Conservation (phyloP, 2,329 filamentous ascomycete species). For the Lachnellula subtilissima region DNA sequence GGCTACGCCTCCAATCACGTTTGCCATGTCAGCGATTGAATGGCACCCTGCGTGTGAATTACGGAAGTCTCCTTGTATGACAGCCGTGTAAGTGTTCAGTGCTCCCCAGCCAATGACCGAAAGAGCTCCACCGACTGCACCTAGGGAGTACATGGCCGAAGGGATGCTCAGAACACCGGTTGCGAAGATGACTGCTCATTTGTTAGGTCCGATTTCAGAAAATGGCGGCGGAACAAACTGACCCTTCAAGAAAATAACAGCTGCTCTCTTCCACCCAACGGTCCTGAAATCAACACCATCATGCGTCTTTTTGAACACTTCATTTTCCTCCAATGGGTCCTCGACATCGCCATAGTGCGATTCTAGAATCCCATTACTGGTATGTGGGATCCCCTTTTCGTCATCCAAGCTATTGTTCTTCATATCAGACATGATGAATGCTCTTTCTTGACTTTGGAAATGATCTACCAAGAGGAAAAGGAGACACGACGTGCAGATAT, state of each 20-base stretch:
- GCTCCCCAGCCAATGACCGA: slow-evolving; percentile 38
- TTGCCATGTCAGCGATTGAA: slow-evolving; percentile 53
- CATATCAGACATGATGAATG: slow-evolving; percentile 15
- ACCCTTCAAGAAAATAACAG: slow-evolving; percentile 43
- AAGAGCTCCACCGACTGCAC: slow-evolving; percentile 39
- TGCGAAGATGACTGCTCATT: slow-evolving; percentile 32
- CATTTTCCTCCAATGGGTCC: slow-evolving; percentile 27
- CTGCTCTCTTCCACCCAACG: slow-evolving; percentile 44
- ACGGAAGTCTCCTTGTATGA: slow-evolving; percentile 48
- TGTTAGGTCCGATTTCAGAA: not conserved
- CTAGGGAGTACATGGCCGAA: slow-evolving; percentile 38
- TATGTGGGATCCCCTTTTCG: slow-evolving; percentile 11
- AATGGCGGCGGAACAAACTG: not conserved
- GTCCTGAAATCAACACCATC: slow-evolving; percentile 44
- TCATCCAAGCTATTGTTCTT: slow-evolving; percentile 6
- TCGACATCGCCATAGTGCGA: slow-evolving; percentile 14
- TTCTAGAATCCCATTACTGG: slow-evolving; percentile 18
- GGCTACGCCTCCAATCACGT: slow-evolving; percentile 48
- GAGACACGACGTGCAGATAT: not conserved
- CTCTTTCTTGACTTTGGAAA: not conserved
- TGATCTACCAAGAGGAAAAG: not conserved
- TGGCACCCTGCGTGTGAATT: slow-evolving; percentile 47
- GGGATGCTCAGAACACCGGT: slow-evolving; percentile 41
- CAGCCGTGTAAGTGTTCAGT: slow-evolving; percentile 38
- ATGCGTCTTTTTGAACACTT: slow-evolving; percentile 42